Base-by-base conservation (phyloP, 2,329 filamentous ascomycete species). In the Fusarium armeniacum region DNA sequence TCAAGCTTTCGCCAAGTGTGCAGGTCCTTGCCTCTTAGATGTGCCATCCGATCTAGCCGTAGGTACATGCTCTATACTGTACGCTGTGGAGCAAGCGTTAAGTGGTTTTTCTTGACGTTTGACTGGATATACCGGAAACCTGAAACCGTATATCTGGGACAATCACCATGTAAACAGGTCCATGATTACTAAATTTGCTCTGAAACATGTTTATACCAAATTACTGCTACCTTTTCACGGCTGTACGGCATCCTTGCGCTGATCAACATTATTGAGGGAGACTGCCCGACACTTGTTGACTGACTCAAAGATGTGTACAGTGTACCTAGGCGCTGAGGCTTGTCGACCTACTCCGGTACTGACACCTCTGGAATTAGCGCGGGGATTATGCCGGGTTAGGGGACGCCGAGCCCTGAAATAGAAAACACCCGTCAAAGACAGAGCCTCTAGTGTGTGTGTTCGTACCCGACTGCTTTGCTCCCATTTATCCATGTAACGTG, bases 1-100 rank as follows among this genome's bases (percentile, higher is more conserved):
- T 58, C 65, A 69, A 68, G 65, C 65, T 65, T 69, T 68, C 40
- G 65, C 65, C 65, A 69, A 69, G 65, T 40, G 33, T 52, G 40
- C 35, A 50, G 62, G 33, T 50, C 26, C 24, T 69, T 55, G 24
- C 13, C 41, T 56, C 33, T 52, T 20, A 24, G 38, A 40, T 24
- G 49, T 49, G 41, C 65, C 65, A 66, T 53, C 65, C 65, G 65
- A 66, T 69, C 65, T 69, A 69, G 36, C 65, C 65, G 65, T 40
- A 7, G 36, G 60, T 35, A 35, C 33, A 35, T 35, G 33, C 33
- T 9, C 8, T 16, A 18, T 35, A 35, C 15, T 35, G 28, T 45
- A 32, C 46, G 7, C 35, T 36, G 44, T 46, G 44, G 44, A 28
- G 26, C 43, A 7, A 16, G 12, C 22, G 9, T 12, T n/a, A 13